phyloP scores from a whole-genome alignment of 768 basidiomycete species.

The Russula sp. region DNA sequence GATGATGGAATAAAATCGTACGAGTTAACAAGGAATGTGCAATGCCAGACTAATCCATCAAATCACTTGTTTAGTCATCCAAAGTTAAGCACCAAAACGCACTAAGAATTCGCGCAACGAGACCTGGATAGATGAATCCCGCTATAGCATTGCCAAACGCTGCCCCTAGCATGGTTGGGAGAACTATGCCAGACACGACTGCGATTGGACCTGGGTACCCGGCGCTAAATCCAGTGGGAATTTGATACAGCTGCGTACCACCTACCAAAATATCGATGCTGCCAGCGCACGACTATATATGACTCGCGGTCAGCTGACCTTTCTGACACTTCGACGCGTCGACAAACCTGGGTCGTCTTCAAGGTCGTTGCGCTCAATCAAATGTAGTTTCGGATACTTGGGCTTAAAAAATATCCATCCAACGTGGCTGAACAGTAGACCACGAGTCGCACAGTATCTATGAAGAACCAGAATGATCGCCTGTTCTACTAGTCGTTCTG shows the following conservation, averaged over 20 bases:
- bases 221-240: neutral
- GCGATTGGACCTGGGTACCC: constrained; percentile 53
- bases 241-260: constrained; percentile 4
- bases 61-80: neutral
- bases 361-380: constrained; percentile 67
- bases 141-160: constrained; percentile 64
- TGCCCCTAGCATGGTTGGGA: constrained; percentile 56
- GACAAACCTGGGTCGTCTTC: constrained; percentile 62
- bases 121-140: constrained; percentile 67
- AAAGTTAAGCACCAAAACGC: constrained; percentile 32
- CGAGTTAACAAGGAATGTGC: constrained; percentile 71
- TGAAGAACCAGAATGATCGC: neutral
- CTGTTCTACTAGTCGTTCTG: neutral
- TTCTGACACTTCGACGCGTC: neutral
- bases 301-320: constrained; percentile 6
- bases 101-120: constrained; percentile 61
- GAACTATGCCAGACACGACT: constrained; percentile 53
- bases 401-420: constrained; percentile 87
- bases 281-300: constrained; percentile 61
- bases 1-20: constrained; percentile 36
- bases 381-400: constrained; percentile 55
- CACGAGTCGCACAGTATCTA: constrained; percentile 71
- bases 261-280: constrained; percentile 65
- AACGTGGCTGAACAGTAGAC: constrained; percentile 73
- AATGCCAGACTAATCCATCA: constrained; percentile 57